Evolutionary conservation across 805 yeast genomes (phyloP), one percentile per base, ranked within the genome.

Genomic region (Scheffersomyces stipitis): DNA sequence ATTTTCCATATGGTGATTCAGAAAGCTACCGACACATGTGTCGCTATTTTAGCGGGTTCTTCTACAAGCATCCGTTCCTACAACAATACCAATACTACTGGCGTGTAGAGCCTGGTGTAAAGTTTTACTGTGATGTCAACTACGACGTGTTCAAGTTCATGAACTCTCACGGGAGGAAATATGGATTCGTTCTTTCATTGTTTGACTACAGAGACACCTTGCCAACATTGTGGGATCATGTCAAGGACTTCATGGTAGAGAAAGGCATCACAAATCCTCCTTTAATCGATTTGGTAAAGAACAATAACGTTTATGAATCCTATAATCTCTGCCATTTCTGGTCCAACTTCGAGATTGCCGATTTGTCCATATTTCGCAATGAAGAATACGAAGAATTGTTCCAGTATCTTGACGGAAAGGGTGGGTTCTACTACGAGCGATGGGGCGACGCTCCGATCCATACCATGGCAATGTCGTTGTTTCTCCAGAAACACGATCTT

Each of bases 381-480:
- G 72, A 75, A 4, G 57, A 71, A 15, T 93, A 91, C 60, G 71
- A 78, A 33, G 69, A 69, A 16, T 90, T 81, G 56, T 87, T 86
- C 58, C 63, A 80, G 27, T 75, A 69, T 48, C 60, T 91, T 33
- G 97, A 93, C 38, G 34, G 60, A 5, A 65, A 80, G 3, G 87
- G 90, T 7, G 97, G 98, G 0, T 90, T 91, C 54, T 89, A 81
- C 73, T 73, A 76, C 36, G 96, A 93, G 59, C 68, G 99, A 52
- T 91, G 98, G 98, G 98, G 98, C 2, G 98, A 91, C 69, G 96
- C 97, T 0, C 96, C 97, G 0, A 80, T 91, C 4, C 97, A 89
- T 58, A 82, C 96, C 0, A 61, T 93, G 16, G 98, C 95, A 0
- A 77, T 85, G 4, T 90, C 88, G 0, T 71, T 93, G 75, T 69